A percentile compares a stretch with the other conserved stretches of the same genome.
Evolutionary conservation across 192 early-diverging fungal species (phyloP).

Genomic region (Gaertneriomyces semiglobifer): DNA sequence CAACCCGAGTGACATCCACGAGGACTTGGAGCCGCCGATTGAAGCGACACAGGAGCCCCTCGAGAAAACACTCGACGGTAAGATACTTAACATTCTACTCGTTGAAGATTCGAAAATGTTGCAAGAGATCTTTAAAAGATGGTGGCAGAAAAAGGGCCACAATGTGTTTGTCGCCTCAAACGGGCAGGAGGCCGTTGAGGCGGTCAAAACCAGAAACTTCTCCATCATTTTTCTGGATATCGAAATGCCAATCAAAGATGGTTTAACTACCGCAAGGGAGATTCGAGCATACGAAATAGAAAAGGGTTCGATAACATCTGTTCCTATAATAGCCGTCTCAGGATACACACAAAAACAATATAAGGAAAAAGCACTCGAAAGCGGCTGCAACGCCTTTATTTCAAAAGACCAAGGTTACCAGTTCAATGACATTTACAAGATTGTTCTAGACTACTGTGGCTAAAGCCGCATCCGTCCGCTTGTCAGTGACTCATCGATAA

Average conservation of each 20-base stretch:
- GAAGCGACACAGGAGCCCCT: too few species aligned
- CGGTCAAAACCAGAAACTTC: background rate
- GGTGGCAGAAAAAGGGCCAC: background rate
- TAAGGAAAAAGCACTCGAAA: background rate
- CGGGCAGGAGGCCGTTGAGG: background rate
- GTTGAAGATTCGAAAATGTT: background rate
- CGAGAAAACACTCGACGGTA: too few species aligned
- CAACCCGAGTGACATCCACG: too few species aligned
- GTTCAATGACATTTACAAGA: slow-evolving; percentile 2
- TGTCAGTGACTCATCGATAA: too few species aligned
- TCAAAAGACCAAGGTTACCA: background rate
- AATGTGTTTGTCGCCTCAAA: background rate
- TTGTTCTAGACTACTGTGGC: slow-evolving; percentile 2
- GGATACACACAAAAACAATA: background rate
- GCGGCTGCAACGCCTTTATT: background rate
- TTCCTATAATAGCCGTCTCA: background rate
- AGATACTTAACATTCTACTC: background rate
- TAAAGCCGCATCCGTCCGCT: too few species aligned
- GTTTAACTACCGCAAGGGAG: background rate
- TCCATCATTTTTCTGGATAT: background rate
- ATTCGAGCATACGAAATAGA: background rate
- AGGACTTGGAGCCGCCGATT: too few species aligned
- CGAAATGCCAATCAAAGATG: background rate
- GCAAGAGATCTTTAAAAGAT: background rate
- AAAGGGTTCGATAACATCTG: background rate